phyloP scores from a whole-genome alignment of 2,329 filamentous ascomycete genomes.

The Raffaelea ambrosiae region DNA sequence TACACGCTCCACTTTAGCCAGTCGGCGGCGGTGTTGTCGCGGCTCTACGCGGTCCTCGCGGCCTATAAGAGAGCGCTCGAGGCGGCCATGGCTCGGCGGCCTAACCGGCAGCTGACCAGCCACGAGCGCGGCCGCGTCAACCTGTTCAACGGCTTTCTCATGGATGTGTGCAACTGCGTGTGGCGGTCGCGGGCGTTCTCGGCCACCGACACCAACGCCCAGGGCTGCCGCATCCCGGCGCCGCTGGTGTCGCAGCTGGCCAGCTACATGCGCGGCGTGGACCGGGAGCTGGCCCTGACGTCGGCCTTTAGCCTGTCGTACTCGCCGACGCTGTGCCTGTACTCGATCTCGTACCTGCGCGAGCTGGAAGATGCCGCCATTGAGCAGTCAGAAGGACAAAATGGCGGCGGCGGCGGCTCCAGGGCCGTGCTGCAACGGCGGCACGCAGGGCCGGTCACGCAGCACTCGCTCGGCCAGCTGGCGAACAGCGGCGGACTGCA shows the following conservation, averaged over 20 bases:
- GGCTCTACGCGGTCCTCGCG: slow-evolving; percentile 61
- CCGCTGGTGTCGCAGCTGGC: slow-evolving; percentile 36
- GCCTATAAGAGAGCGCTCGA: slow-evolving; percentile 70
- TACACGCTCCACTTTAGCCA: slow-evolving; percentile 63
- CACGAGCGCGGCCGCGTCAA: slow-evolving; percentile 55
- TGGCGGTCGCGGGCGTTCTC: slow-evolving; percentile 71
- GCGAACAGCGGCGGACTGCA: slow-evolving; percentile 56
- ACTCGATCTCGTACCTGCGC: slow-evolving; percentile 47
- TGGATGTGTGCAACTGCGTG: slow-evolving; percentile 78
- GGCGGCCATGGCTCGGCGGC: slow-evolving; percentile 37
- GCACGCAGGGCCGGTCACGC: slow-evolving; percentile 63
- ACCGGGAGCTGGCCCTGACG: slow-evolving; percentile 35
- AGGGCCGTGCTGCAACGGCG: slow-evolving; percentile 29
- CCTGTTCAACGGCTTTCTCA: slow-evolving; percentile 73
- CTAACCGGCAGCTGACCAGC: slow-evolving; percentile 18
- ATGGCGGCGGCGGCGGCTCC: neutral
- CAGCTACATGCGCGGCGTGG: slow-evolving; percentile 39
- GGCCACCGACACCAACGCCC: slow-evolving; percentile 51
- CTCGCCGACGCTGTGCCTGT: slow-evolving; percentile 47
- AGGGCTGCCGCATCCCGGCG: slow-evolving; percentile 42
- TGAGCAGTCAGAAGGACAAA: slow-evolving; percentile 19
- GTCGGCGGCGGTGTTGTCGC: slow-evolving; percentile 56
- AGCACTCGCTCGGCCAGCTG: slow-evolving; percentile 54
- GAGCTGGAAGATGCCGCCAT: slow-evolving; percentile 48
- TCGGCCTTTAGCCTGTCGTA: slow-evolving; percentile 50